Evolutionary conservation across 306 rosid species (phyloP).

Genomic region (Cucurbita pepo): DNA sequence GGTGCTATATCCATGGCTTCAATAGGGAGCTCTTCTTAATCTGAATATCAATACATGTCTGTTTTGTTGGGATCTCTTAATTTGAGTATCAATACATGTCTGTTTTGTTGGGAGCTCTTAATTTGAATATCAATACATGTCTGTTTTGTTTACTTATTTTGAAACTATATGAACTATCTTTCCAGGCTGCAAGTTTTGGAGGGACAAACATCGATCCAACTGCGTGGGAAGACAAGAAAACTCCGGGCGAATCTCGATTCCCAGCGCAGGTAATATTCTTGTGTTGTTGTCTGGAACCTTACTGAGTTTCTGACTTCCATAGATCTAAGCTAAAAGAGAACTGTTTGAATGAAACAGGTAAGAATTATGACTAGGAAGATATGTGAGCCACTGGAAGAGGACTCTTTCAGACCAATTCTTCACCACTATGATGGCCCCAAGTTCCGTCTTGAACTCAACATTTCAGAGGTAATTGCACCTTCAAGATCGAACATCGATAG

Average conservation of each 20-base stretch:
- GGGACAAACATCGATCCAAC: constrained; percentile 85
- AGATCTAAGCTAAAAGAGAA: background rate
- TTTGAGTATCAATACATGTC: background rate
- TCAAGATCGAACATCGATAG: background rate
- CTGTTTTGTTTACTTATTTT: background rate
- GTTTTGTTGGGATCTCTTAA: too few species aligned
- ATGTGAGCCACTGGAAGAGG: constrained; percentile 86
- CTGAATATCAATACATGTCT: background rate
- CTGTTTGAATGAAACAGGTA: constrained; percentile 24
- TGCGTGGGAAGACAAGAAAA: constrained; percentile 96
- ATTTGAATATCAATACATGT: background rate
- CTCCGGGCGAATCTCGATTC: constrained; percentile 78
- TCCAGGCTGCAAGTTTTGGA: constrained; percentile 90
- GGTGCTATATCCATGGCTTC: background rate
- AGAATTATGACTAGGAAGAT: constrained; percentile 62
- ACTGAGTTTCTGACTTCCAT: background rate
- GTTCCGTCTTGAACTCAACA: constrained; percentile 74
- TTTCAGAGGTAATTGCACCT: constrained; percentile 47
- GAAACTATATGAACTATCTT: background rate
- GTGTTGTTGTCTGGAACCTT: background rate
- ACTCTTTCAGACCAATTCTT: constrained; percentile 90
- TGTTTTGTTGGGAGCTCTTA: background rate
- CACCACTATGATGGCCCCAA: constrained; percentile 95
- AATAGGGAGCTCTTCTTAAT: background rate
- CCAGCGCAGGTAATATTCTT: constrained; percentile 61